Evolutionary conservation across 768 basidiomycete genomes (phyloP).

Genomic region (Xerocomellus chrysenteron): DNA sequence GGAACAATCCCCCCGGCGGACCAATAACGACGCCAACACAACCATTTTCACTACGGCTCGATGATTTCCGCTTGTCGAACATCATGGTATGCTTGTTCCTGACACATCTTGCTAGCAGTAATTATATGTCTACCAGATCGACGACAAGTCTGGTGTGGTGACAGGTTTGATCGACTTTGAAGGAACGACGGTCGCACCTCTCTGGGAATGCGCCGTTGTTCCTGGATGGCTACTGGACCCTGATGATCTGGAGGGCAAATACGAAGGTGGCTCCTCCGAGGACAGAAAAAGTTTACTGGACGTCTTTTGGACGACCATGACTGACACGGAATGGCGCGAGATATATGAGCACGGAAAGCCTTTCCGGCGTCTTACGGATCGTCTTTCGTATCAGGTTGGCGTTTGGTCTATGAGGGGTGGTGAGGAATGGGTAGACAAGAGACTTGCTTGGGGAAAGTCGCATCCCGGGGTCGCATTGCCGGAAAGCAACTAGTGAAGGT

Average conservation of each 20-base stretch:
- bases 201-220: background rate
- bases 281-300: background rate
- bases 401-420: background rate
- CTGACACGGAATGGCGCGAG: background rate
- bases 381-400: background rate
- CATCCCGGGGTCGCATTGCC: background rate
- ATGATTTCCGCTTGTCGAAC: slow-evolving; percentile 3
- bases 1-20: background rate
- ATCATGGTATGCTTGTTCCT: background rate
- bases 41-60: background rate
- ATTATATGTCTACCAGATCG: background rate
- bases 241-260: background rate
- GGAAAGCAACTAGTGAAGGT: background rate
- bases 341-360: background rate
- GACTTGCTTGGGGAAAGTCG: background rate
- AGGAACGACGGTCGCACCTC: background rate
- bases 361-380: background rate
- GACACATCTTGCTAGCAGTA: background rate
- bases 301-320: background rate
- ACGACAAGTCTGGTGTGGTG: background rate
- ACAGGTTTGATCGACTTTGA: background rate
- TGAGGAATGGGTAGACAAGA: background rate
- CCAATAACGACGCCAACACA: background rate
- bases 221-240: background rate
- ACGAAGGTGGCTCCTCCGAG: background rate